Evolutionary conservation across 345 rosid genomes (phyloP).

Genomic region (Psidium guajava): DNA sequence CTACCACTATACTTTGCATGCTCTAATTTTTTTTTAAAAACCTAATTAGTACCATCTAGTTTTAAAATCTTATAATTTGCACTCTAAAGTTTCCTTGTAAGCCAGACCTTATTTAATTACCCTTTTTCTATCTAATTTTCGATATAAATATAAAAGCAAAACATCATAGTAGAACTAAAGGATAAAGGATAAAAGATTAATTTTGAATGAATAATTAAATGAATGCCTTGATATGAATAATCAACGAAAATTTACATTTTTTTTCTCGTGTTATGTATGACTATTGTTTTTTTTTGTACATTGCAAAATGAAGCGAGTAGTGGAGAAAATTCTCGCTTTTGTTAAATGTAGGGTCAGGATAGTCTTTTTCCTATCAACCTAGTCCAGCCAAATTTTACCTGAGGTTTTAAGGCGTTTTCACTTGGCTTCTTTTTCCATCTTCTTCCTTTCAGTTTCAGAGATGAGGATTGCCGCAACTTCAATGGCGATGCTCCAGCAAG

Average conservation of each 20-base stretch:
- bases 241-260: neutral
- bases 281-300: neutral
- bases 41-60: neutral
- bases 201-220: too few species aligned
- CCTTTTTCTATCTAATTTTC: neutral
- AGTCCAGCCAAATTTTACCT: neutral
- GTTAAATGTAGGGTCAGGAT: neutral
- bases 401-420: neutral
- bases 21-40: neutral
- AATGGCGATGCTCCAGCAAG: slow-evolving; percentile 52
- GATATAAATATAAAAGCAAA: neutral
- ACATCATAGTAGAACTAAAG: neutral
- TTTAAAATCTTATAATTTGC: neutral
- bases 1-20: neutral
- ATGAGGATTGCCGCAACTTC: slow-evolving; percentile 32
- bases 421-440: neutral
- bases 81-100: neutral
- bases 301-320: neutral
- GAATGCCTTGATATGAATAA: neutral
- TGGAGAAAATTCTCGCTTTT: neutral
- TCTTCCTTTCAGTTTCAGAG: neutral
- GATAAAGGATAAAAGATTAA: neutral
- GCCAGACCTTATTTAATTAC: too few species aligned
- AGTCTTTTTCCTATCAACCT: neutral
- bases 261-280: too few species aligned